Evolutionary conservation across 345 rosid species (phyloP), one percentile per base, ranked within the genome.

Genomic region (Populus deltoides): DNA sequence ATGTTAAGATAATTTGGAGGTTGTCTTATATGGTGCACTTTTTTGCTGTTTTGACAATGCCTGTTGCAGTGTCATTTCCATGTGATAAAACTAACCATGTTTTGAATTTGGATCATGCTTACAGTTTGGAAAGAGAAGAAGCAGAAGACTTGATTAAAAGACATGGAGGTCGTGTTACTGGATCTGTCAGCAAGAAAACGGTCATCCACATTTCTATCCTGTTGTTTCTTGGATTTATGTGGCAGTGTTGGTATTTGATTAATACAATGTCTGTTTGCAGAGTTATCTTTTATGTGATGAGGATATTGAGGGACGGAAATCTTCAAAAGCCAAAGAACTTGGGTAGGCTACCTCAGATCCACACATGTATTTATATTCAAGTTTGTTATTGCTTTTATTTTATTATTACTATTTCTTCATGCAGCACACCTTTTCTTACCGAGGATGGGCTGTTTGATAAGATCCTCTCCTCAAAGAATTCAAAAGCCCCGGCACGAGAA

Each of bases 151-250:
- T 96, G 86, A 91, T 96, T 75, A 96, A 93, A 87, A 90, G 97
- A 7, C 88, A 92, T 76, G 97, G 97, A 45, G 99, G 99, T 73
- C 98, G 99, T 79, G 67, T 96, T 69, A 96, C 98, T 77, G 92
- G 94, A 84, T 90, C 99, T 72, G 90, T 96, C 78, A 96, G 99
- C 99, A 96, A 93, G 89, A 96, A 91, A 88, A 96, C 99, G 87
- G 99, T 96, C 55, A 31, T 73, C 75, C 43, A 10, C 81, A 29
- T 74, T 72, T 78, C 75, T 79, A 33, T 82, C 35, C 61, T 80
- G 11, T 77, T 71, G 77, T 81, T 68, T 57, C 51, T 81, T 76
- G 43, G 70, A 35, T 78, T 61, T 8, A 17, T 61, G 38, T 55
- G n/a, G 63, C 63, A 63, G 45, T 68, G 22, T 65, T 80, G 68